A percentile compares a stretch with the other conserved stretches of the same genome.
Conservation (phyloP, 228 moss, liverwort and hornwort species). For the Sphagnum magellanicum region DNA sequence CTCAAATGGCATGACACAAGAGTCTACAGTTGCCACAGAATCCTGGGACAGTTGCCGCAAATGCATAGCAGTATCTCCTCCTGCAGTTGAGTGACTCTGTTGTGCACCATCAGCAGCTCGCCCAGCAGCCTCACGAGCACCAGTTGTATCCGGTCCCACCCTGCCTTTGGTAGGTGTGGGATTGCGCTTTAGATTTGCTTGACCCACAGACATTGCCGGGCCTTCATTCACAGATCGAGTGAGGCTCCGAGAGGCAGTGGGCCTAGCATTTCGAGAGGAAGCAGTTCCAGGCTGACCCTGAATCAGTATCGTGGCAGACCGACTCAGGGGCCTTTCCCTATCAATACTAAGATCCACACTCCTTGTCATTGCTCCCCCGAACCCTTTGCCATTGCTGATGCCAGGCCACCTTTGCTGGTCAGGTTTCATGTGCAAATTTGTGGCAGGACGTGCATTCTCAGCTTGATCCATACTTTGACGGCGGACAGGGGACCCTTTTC, state of each 20-base stretch:
- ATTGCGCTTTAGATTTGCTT: slow-evolving; percentile 31
- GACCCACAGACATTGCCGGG: slow-evolving; percentile 18
- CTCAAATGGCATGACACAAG: slow-evolving; percentile 38
- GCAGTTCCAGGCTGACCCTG: slow-evolving; percentile 61
- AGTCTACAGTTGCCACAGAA: slow-evolving; percentile 66
- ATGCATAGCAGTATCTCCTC: slow-evolving; percentile 14
- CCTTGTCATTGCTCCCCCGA: slow-evolving; percentile 58
- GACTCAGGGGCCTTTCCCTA: slow-evolving; percentile 50
- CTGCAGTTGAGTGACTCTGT: slow-evolving; percentile 24
- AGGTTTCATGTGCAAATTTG: slow-evolving; percentile 60
- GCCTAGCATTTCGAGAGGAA: slow-evolving; percentile 45
- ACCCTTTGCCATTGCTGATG: slow-evolving; percentile 82
- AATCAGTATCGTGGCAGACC: slow-evolving; percentile 34
- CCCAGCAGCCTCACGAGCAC: slow-evolving; percentile 8
- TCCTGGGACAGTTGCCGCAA: slow-evolving; percentile 69
- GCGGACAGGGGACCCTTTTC: slow-evolving; percentile 90
- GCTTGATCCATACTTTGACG: slow-evolving; percentile 75
- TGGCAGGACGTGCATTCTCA: slow-evolving; percentile 79
- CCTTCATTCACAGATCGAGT: slow-evolving; percentile 67
- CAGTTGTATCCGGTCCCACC: slow-evolving; percentile 4
- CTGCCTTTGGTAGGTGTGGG: slow-evolving; percentile 48
- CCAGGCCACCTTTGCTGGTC: slow-evolving; percentile 98
- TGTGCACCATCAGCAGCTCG: slow-evolving; percentile 24
- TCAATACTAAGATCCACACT: slow-evolving; percentile 81
- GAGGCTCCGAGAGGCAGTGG: slow-evolving; percentile 44